These are phyloP conservation scores for Discostella stelligeroides DNA, from an alignment of 108 stramenopile genomes.

Conservation along the genomic window DNA sequence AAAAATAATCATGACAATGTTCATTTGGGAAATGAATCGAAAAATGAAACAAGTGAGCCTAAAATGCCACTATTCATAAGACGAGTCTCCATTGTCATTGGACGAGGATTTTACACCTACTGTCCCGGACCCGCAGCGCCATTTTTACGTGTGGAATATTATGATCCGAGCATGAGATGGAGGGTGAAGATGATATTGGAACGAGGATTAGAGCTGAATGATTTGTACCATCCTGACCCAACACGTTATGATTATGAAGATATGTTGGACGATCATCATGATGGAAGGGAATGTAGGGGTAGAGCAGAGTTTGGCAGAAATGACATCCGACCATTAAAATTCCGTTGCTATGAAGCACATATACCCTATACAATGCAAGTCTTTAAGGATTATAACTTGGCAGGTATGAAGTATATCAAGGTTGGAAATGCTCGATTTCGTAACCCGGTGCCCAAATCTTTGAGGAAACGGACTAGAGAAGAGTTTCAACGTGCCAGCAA, in stretches of 20 bases:
- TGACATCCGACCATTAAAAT: slow-evolving; percentile 50
- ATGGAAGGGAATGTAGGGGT: too few relatives aligned
- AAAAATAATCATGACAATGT: too few relatives aligned
- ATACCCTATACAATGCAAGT: slow-evolving; percentile 93
- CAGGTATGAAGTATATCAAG: slow-evolving; percentile 84
- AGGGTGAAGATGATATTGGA: slow-evolving; percentile 82
- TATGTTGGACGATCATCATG: neutral
- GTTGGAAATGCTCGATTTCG: slow-evolving; percentile 65
- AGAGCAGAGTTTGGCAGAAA: slow-evolving; percentile 24
- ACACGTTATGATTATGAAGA: slow-evolving; percentile 57
- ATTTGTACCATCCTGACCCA: slow-evolving; percentile 68
- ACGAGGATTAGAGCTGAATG: slow-evolving; percentile 70
- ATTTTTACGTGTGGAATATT: slow-evolving; percentile 83
- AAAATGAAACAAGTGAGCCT: too few relatives aligned
- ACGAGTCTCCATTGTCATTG: slow-evolving; percentile 66
- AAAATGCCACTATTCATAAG: slow-evolving; percentile 57
- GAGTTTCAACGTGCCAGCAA: slow-evolving; percentile 29
- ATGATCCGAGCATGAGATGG: slow-evolving; percentile 81
- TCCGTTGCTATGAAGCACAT: slow-evolving; percentile 90
- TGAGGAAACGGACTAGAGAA: slow-evolving; percentile 40
- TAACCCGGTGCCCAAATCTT: slow-evolving; percentile 44
- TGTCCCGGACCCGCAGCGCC: slow-evolving; percentile 74
- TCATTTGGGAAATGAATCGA: too few relatives aligned
- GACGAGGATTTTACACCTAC: slow-evolving; percentile 88
- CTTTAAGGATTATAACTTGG: slow-evolving; percentile 76